phyloP scores from a whole-genome alignment of 2,329 filamentous ascomycete genomes.

The Aspergillus latus region DNA sequence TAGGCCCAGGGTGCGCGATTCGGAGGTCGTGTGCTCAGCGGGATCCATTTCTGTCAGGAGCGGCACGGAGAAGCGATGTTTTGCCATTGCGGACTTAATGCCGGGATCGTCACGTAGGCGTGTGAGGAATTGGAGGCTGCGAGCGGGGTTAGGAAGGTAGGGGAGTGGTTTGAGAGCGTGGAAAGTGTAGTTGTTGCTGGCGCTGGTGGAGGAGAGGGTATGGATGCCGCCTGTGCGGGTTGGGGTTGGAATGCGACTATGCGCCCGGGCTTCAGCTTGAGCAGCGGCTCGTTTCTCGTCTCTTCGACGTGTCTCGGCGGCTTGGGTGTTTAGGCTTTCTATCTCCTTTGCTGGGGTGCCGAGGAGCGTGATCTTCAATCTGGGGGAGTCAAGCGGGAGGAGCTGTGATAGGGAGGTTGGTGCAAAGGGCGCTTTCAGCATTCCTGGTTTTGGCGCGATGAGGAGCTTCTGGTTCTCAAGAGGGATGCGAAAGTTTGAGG shows the following conservation, averaged over 20 bases:
- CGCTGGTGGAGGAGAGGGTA: slow-evolving; percentile 54
- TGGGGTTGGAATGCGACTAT: slow-evolving; percentile 2
- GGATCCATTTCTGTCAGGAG: slow-evolving; percentile 96
- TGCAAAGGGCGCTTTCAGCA: slow-evolving; percentile 47
- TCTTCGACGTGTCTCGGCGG: slow-evolving; percentile 27
- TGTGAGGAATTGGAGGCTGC: slow-evolving; percentile 69
- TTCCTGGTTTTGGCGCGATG: slow-evolving; percentile 49
- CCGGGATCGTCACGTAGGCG: slow-evolving; percentile 79
- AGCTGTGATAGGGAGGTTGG: slow-evolving; percentile 34
- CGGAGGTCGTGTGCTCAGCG: slow-evolving; percentile 74
- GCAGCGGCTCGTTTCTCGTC: slow-evolving; percentile 33
- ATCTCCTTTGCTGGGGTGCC: slow-evolving; percentile 46
- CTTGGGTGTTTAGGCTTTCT: slow-evolving; percentile 41
- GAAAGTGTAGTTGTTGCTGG: slow-evolving; percentile 76
- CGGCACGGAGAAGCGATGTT: slow-evolving; percentile 80
- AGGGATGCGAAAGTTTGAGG: slow-evolving; percentile 40
- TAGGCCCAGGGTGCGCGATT: slow-evolving; percentile 78
- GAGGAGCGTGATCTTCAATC: slow-evolving; percentile 49
- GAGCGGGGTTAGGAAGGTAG: slow-evolving; percentile 73
- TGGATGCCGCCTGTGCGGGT: slow-evolving; percentile 24
- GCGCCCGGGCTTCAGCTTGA: slow-evolving; percentile 22
- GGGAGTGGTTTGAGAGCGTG: slow-evolving; percentile 70
- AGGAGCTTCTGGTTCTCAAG: slow-evolving; percentile 46
- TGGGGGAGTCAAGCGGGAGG: slow-evolving; percentile 37
- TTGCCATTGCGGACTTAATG: slow-evolving; percentile 78